Evolutionary conservation across 345 rosid species (phyloP).

Genomic region (Corymbia maculata): DNA sequence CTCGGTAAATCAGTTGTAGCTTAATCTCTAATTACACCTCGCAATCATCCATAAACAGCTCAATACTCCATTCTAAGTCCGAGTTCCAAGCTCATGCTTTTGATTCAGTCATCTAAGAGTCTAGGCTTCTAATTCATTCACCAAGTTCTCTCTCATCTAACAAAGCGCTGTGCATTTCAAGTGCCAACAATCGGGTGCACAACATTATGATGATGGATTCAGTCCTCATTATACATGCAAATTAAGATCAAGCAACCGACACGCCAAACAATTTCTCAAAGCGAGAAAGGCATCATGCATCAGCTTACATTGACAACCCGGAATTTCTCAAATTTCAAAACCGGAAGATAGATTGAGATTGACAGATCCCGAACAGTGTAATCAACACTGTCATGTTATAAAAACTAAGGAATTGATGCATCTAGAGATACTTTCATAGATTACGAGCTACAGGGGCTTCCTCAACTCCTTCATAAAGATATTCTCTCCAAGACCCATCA

Average conservation of each 20-base stretch:
- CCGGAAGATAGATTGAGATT: not conserved
- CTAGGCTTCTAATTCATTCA: not conserved
- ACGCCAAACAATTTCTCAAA: not conserved
- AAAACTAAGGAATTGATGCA: not conserved
- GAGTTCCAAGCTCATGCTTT: not conserved
- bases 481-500: not conserved
- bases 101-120: not conserved
- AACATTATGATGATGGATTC: rapidly evolving
- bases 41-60: not conserved
- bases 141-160: not conserved
- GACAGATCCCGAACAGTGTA: rapidly evolving
- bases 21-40: not conserved
- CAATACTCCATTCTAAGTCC: not conserved
- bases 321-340: not conserved
- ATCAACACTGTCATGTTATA: not conserved
- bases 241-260: not conserved
- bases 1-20: rapidly evolving
- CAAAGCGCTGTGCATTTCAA: not conserved
- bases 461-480: not conserved
- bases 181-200: not conserved
- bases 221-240: not conserved
- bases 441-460: not conserved
- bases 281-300: rapidly evolving
- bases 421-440: not conserved
- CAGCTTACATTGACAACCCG: rapidly evolving